A percentile compares a stretch with the other conserved stretches of the same genome.
These are phyloP conservation scores for Trichoderma lentiforme DNA, from an alignment of 2,329 filamentous ascomycete species.

Conservation along the genomic window DNA sequence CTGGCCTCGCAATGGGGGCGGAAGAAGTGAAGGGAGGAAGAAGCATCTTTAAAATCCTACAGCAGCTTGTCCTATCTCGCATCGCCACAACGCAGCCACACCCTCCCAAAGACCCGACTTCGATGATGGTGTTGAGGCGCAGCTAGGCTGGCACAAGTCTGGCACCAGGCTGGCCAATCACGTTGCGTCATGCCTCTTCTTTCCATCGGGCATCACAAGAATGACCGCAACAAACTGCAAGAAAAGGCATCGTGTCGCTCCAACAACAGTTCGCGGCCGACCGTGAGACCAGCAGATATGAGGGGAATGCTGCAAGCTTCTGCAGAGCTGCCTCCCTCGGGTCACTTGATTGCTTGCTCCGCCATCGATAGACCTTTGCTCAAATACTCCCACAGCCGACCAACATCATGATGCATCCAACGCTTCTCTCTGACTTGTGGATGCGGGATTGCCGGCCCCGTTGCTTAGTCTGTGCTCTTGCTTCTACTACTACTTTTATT, in stretches of 20 bases:
- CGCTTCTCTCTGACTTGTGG: neutral
- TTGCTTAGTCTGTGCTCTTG: neutral
- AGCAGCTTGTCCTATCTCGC: neutral
- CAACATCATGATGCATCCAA: neutral
- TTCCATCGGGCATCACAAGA: neutral
- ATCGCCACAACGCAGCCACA: conserved; percentile 2
- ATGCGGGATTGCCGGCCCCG: neutral
- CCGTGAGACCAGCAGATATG: neutral
- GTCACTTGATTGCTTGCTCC: conserved; percentile 6
- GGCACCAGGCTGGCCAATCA: neutral
- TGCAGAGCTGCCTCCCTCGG: neutral
- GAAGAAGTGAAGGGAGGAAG: neutral
- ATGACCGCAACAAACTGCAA: neutral
- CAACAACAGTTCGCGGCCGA: neutral
- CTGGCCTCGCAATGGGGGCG: neutral
- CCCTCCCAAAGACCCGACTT: neutral
- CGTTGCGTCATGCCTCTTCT: neutral
- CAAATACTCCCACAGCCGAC: neutral
- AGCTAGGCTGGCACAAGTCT: neutral
- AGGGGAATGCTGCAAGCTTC: neutral
- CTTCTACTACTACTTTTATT: neutral
- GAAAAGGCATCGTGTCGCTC: neutral
- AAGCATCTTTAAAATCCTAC: neutral
- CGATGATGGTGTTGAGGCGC: neutral
- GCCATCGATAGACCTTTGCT: neutral